These are phyloP conservation scores for Sclerotinia trifoliorum DNA, from an alignment of 2,329 filamentous ascomycete genomes.

Conservation along the genomic window DNA sequence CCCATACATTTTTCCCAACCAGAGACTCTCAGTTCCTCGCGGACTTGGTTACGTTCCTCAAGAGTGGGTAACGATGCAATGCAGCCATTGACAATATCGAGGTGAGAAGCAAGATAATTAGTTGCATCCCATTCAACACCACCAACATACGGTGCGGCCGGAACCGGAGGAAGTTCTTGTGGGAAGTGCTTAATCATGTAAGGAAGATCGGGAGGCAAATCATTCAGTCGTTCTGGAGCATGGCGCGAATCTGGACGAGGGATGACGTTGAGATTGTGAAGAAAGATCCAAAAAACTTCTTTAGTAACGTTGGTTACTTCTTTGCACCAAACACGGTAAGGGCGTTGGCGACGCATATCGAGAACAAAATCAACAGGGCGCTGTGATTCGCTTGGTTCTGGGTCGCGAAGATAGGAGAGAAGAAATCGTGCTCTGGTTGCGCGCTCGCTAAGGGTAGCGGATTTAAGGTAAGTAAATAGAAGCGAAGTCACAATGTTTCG, in stretches of 20 bases:
- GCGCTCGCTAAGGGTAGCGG: constrained; percentile 60
- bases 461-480: constrained; percentile 82
- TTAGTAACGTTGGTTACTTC: constrained; percentile 92
- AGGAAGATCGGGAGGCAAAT: constrained; percentile 46
- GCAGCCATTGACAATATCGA: constrained; percentile 90
- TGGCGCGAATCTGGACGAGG: constrained; percentile 52
- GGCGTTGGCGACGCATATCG: constrained; percentile 81
- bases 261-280: constrained; percentile 89
- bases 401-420: constrained; percentile 76
- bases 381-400: constrained; percentile 70
- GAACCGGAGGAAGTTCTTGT: constrained; percentile 80
- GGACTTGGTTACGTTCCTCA: constrained; percentile 71
- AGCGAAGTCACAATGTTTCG: constrained; percentile 86
- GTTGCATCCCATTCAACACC: constrained; percentile 99
- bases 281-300: constrained; percentile 98
- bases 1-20: constrained; percentile 93
- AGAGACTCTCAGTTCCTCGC: constrained; percentile 74
- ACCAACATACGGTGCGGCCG: constrained; percentile 91
- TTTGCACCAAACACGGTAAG: constrained; percentile 92
- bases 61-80: constrained; percentile 73
- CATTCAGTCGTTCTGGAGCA: constrained; percentile 34
- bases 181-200: constrained; percentile 77
- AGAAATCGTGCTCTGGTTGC: constrained; percentile 69
- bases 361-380: constrained; percentile 82
- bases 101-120: constrained; percentile 88